phyloP scores from a whole-genome alignment of 192 early-diverging fungal genomes.

The Dissophora ornata region DNA sequence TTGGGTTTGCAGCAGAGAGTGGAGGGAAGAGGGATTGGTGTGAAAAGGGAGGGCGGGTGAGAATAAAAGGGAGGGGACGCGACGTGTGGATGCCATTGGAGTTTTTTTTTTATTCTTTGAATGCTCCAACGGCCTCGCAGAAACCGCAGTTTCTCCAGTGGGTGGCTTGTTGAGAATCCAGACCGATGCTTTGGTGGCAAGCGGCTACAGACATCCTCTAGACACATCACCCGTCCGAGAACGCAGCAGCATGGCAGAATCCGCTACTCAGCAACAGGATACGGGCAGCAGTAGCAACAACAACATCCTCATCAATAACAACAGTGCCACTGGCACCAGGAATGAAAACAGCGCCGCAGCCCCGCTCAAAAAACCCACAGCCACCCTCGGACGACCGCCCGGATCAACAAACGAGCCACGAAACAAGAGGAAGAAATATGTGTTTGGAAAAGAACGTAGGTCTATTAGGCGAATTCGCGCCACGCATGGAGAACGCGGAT shows the following conservation, averaged over 20 bases:
- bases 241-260: slow-evolving; percentile 3
- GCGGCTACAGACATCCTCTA: neutral
- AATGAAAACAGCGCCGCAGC: neutral
- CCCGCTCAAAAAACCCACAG: slow-evolving; percentile 22
- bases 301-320: too few species aligned
- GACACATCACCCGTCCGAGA: neutral
- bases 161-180: slow-evolving; percentile 15
- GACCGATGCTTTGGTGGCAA: too few species aligned
- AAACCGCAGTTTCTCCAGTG: slow-evolving; percentile 18
- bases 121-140: slow-evolving; percentile 19
- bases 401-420: slow-evolving; percentile 51
- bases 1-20: too few species aligned
- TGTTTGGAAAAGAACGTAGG: slow-evolving; percentile 58
- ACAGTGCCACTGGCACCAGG: neutral
- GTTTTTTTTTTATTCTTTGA: slow-evolving; percentile 4
- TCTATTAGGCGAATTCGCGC: too few species aligned
- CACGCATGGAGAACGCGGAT: too few species aligned
- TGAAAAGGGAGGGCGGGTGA: neutral
- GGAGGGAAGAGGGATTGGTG: too few species aligned
- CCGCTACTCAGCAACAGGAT: neutral
- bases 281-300: neutral
- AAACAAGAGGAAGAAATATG: slow-evolving; percentile 52
- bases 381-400: slow-evolving; percentile 41
- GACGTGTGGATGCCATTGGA: neutral
- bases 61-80: neutral